Percentiles rank a stretch among this genome's conserved stretches.
Conservation (phyloP, 1,284 basidiomycete genomes). For the Puccinia horiana region DNA sequence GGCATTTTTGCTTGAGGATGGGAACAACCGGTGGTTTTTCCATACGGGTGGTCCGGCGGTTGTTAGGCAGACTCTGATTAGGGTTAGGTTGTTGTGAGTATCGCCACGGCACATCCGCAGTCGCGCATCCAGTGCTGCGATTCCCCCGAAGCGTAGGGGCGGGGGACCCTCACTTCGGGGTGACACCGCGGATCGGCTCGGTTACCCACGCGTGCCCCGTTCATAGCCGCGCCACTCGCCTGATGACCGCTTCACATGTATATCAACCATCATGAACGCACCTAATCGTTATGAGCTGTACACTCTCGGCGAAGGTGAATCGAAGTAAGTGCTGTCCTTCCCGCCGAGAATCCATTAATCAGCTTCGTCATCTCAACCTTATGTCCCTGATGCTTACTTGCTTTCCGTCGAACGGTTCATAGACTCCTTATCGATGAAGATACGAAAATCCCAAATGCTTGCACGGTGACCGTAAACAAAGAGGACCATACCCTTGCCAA, state of each 20-base stretch:
- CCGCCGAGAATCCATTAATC: background rate
- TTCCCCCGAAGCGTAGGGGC: too few relatives aligned
- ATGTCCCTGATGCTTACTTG: constrained; percentile 48
- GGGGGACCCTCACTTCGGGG: too few relatives aligned
- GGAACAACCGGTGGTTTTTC: background rate
- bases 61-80: background rate
- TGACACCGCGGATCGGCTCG: background rate
- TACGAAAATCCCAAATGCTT: constrained; percentile 94
- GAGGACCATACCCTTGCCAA: constrained; percentile 97
- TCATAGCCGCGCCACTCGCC: background rate
- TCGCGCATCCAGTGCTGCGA: constrained; percentile 26
- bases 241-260: background rate
- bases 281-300: constrained; percentile 88
- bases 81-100: constrained; percentile 18
- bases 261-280: constrained; percentile 71
- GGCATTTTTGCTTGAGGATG: constrained; percentile 67
- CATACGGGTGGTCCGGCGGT: too few relatives aligned
- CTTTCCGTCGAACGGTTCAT: constrained; percentile 25
- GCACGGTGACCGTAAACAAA: constrained; percentile 88
- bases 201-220: background rate
- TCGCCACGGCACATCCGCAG: background rate
- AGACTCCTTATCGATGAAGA: constrained; percentile 91
- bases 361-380: background rate
- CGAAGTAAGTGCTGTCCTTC: constrained; percentile 67
- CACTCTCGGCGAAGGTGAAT: constrained; percentile 88